Conservation (phyloP, 2,329 filamentous ascomycete species). For the Exutisphaerella laricina region DNA sequence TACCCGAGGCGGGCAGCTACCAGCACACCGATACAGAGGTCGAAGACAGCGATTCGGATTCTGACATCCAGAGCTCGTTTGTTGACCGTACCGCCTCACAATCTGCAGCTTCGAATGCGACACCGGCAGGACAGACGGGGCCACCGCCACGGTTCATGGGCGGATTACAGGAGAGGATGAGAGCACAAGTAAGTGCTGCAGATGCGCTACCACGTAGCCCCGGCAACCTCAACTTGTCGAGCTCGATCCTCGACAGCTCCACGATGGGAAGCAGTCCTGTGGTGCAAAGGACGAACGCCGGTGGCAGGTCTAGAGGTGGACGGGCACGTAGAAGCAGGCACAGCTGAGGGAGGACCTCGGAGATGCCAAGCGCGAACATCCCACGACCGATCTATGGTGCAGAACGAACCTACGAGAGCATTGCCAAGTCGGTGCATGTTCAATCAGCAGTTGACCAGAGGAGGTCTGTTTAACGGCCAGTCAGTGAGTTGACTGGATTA, state of each 20-base stretch:
- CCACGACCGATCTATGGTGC: too few species aligned
- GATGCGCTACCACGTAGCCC: constrained; percentile 30
- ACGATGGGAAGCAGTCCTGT: constrained; percentile 34
- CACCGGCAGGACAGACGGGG: constrained; percentile 9
- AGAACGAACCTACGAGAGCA: too few species aligned
- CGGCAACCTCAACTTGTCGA: constrained; percentile 31
- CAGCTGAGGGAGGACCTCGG: constrained; percentile 6
- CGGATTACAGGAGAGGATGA: constrained; percentile 29
- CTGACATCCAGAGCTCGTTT: constrained; percentile 26
- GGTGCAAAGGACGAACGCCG: constrained; percentile 22
- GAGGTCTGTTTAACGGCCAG: too few species aligned
- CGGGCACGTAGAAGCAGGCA: constrained; percentile 1
- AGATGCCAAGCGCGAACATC: too few species aligned
- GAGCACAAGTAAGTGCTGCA: constrained; percentile 26
- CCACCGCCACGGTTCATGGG: constrained; percentile 7
- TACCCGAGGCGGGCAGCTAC: constrained; percentile 50
- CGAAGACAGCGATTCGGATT: constrained; percentile 36
- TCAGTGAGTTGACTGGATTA: too few species aligned
- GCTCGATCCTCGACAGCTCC: constrained; percentile 35
- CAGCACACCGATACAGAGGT: constrained; percentile 51
- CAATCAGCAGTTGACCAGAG: too few species aligned
- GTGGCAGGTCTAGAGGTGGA: constrained; percentile 10
- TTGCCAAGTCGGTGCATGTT: too few species aligned
- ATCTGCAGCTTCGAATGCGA: constrained; percentile 11
- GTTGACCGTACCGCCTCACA: constrained; percentile 19